phyloP scores from a whole-genome alignment of 2,329 filamentous ascomycete species.

The Colletotrichum eremochloae region DNA sequence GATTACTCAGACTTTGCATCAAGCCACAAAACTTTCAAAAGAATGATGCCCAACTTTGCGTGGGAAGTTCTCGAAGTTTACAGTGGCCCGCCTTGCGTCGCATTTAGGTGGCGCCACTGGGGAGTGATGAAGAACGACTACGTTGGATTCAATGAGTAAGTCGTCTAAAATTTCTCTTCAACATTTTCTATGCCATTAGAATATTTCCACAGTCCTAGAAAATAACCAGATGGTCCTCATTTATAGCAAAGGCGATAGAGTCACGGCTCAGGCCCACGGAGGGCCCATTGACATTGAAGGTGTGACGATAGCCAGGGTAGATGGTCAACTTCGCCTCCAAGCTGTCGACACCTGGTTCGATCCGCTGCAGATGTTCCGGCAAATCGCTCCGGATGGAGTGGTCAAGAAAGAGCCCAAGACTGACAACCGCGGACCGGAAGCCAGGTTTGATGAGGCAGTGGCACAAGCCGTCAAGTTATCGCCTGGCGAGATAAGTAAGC shows the following conservation, averaged over 20 bases:
- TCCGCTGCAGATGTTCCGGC: slow-evolving; percentile 75
- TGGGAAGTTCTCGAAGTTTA: slow-evolving; percentile 80
- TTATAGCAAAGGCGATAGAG: slow-evolving; percentile 71
- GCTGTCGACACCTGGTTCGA: slow-evolving; percentile 75
- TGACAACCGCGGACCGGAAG: slow-evolving; percentile 19
- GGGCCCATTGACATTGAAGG: slow-evolving; percentile 74
- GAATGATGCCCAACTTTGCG: slow-evolving; percentile 80
- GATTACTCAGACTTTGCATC: slow-evolving; percentile 71
- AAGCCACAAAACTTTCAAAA: slow-evolving; percentile 79
- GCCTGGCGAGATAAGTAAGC: slow-evolving; percentile 17
- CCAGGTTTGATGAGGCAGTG: slow-evolving; percentile 26
- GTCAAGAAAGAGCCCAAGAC: slow-evolving; percentile 29
- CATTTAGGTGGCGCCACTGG: slow-evolving; percentile 78
- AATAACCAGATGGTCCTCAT: slow-evolving; percentile 17
- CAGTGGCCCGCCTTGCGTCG: slow-evolving; percentile 71
- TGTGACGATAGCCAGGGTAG: slow-evolving; percentile 71
- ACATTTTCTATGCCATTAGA: not conserved
- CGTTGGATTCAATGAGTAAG: slow-evolving; percentile 72
- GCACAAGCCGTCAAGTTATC: slow-evolving; percentile 20
- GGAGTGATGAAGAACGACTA: slow-evolving; percentile 77
- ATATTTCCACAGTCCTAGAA: not conserved
- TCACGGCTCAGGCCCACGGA: slow-evolving; percentile 72
- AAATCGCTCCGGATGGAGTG: slow-evolving; percentile 58
- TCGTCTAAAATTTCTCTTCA: slow-evolving; percentile 34
- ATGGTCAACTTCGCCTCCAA: slow-evolving; percentile 70